phyloP scores from a whole-genome alignment of 805 yeast genomes.

The Peterozyma xylosa region DNA sequence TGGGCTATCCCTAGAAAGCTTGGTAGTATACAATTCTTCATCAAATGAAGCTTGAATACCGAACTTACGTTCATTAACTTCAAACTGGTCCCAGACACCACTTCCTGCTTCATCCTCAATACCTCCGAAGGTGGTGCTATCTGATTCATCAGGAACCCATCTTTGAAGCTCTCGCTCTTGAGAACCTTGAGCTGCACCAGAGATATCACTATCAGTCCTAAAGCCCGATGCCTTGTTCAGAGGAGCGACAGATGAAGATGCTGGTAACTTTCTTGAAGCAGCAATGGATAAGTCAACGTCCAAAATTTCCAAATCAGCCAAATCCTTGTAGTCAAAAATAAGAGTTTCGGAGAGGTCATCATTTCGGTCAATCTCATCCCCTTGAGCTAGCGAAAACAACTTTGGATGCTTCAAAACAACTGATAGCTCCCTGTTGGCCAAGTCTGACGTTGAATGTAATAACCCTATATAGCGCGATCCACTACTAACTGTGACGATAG shows the following conservation, averaged over 20 bases:
- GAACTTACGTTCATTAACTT: constrained; percentile 81
- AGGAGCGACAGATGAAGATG: constrained; percentile 11
- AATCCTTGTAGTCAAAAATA: constrained; percentile 40
- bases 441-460: constrained; percentile 37
- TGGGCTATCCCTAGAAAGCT: constrained; percentile 60
- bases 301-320: constrained; percentile 39
- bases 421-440: constrained; percentile 34
- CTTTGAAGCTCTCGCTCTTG: constrained; percentile 69
- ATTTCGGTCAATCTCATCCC: constrained; percentile 22
- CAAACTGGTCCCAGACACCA: constrained; percentile 83
- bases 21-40: constrained; percentile 83
- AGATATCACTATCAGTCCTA: constrained; percentile 82
- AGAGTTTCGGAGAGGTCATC: constrained; percentile 35
- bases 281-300: constrained; percentile 25
- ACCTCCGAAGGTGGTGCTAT: constrained; percentile 14
- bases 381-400: constrained; percentile 25
- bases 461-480: constrained; percentile 58
- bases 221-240: constrained; percentile 28
- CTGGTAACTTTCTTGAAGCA: constrained; percentile 5
- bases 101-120: constrained; percentile 30
- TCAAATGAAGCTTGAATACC: constrained; percentile 82
- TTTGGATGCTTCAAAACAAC: constrained; percentile 49
- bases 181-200: constrained; percentile 33
- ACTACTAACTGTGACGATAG: constrained; percentile 51
- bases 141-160: constrained; percentile 71